Evolutionary conservation across 805 yeast species (phyloP).

Genomic region (Spencermartinsiella europaea): DNA sequence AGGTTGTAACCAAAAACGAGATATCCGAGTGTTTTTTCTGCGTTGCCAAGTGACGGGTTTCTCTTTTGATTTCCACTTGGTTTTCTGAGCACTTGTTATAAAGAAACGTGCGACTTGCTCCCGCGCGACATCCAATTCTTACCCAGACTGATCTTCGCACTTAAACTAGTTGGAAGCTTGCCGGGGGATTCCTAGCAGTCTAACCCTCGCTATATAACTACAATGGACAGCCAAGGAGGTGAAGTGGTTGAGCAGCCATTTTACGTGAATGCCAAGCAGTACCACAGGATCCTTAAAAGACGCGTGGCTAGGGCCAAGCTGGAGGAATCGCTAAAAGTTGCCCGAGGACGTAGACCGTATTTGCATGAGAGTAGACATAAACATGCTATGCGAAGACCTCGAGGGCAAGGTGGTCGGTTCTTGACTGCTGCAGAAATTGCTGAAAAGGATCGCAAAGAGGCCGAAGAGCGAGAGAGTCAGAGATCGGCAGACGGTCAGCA

Average conservation of each 20-base stretch:
- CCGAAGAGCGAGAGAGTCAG: slow-evolving; percentile 21
- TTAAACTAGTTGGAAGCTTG: too few relatives aligned
- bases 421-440: slow-evolving; percentile 85
- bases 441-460: slow-evolving; percentile 45
- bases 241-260: slow-evolving; percentile 72
- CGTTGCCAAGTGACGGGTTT: too few relatives aligned
- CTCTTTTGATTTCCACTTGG: too few relatives aligned
- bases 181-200: too few relatives aligned
- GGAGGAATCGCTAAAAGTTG: slow-evolving; percentile 82
- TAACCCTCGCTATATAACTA: too few relatives aligned
- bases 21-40: too few relatives aligned
- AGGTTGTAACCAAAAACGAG: too few relatives aligned
- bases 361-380: slow-evolving; percentile 95
- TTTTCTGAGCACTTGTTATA: too few relatives aligned
- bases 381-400: slow-evolving; percentile 98
- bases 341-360: slow-evolving; percentile 88
- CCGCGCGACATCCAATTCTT: too few relatives aligned
- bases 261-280: slow-evolving; percentile 96
- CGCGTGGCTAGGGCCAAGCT: slow-evolving; percentile 89
- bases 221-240: slow-evolving; percentile 5
- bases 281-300: slow-evolving; percentile 88
- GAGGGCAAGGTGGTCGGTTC: slow-evolving; percentile 98
- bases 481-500: slow-evolving; percentile 1
- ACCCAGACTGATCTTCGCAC: too few relatives aligned
- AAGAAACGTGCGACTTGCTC: too few relatives aligned